phyloP scores from a whole-genome alignment of 805 yeast species.

The Nakazawaea ambrosiae region DNA sequence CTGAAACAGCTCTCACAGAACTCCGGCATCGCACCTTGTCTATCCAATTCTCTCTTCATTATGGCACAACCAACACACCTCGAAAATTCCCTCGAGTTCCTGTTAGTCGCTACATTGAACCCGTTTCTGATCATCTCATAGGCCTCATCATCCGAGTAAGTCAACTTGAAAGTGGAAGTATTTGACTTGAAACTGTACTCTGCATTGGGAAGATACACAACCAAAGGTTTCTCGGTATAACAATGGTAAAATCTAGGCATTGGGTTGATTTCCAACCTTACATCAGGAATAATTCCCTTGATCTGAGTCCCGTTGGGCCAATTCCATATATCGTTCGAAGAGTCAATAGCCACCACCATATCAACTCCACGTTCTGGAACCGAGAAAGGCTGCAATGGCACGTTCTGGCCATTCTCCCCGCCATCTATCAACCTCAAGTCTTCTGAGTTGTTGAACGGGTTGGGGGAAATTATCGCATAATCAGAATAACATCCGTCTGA shows the following conservation, averaged over 20 bases:
- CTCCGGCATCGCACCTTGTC: constrained; percentile 32
- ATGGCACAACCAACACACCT: constrained; percentile 53
- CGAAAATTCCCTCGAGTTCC: constrained; percentile 33
- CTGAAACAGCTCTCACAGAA: constrained; percentile 30
- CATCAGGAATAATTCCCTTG: constrained; percentile 23
- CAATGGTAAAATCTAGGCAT: constrained; percentile 40
- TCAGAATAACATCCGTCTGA: constrained; percentile 29
- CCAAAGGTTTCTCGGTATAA: constrained; percentile 18
- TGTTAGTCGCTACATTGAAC: constrained; percentile 38
- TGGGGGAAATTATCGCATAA: constrained; percentile 54
- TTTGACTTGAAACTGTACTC: constrained; percentile 37
- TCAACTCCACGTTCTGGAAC: constrained; percentile 29
- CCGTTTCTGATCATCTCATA: constrained; percentile 44
- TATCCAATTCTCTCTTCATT: constrained; percentile 44
- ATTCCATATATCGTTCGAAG: constrained; percentile 44
- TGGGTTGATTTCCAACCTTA: constrained; percentile 24
- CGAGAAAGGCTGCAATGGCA: constrained; percentile 39
- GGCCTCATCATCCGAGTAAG: constrained; percentile 38
- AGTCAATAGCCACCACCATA: constrained; percentile 33
- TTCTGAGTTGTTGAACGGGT: constrained; percentile 28
- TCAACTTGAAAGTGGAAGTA: constrained; percentile 52
- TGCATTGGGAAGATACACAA: constrained; percentile 44
- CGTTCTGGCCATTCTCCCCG: constrained; percentile 42
- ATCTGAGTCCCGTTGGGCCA: constrained; percentile 57
- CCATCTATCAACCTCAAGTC: constrained; percentile 28